These are phyloP conservation scores for Mortierella claussenii DNA, from an alignment of 192 early-diverging fungal species.

Conservation along the genomic window DNA sequence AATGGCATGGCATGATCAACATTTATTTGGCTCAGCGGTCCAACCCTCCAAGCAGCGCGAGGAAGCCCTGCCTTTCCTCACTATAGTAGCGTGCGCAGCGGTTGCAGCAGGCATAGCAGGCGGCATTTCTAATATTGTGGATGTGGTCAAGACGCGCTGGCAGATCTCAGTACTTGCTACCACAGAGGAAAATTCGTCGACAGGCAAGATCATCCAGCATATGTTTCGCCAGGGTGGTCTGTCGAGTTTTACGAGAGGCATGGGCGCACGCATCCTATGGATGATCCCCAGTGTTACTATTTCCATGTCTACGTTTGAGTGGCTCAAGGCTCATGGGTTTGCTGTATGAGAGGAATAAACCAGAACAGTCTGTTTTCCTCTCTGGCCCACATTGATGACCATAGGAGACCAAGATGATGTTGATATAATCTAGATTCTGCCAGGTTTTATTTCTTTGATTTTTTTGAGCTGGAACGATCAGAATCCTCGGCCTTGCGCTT, in stretches of 20 bases:
- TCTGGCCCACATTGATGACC: too few species aligned
- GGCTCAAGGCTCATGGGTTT: slow-evolving; percentile 60
- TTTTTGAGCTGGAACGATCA: slow-evolving; percentile 33
- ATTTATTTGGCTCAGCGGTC: too few species aligned
- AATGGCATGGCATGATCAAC: slow-evolving; percentile 11
- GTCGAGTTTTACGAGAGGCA: slow-evolving; percentile 71
- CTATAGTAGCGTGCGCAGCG: slow-evolving; percentile 71
- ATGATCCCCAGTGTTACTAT: slow-evolving; percentile 75
- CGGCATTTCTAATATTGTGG: slow-evolving; percentile 72
- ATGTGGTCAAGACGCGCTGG: slow-evolving; percentile 87
- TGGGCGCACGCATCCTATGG: slow-evolving; percentile 76
- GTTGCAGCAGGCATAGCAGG: slow-evolving; percentile 66
- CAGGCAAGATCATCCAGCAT: slow-evolving; percentile 50
- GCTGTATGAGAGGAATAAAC: not conserved
- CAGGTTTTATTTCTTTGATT: slow-evolving; percentile 44
- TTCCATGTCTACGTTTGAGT: slow-evolving; percentile 79
- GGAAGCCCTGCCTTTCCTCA: slow-evolving; percentile 59
- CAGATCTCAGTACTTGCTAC: slow-evolving; percentile 62
- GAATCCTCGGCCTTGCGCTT: slow-evolving; percentile 36
- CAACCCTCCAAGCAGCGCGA: too few species aligned
- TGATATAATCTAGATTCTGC: not conserved
- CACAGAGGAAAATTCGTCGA: slow-evolving; percentile 30
- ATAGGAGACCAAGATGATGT: not conserved
- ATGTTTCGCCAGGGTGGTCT: slow-evolving; percentile 67
- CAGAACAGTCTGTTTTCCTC: too few species aligned